phyloP scores from a whole-genome alignment of 768 basidiomycete species.

The Trametes cinnabarina region DNA sequence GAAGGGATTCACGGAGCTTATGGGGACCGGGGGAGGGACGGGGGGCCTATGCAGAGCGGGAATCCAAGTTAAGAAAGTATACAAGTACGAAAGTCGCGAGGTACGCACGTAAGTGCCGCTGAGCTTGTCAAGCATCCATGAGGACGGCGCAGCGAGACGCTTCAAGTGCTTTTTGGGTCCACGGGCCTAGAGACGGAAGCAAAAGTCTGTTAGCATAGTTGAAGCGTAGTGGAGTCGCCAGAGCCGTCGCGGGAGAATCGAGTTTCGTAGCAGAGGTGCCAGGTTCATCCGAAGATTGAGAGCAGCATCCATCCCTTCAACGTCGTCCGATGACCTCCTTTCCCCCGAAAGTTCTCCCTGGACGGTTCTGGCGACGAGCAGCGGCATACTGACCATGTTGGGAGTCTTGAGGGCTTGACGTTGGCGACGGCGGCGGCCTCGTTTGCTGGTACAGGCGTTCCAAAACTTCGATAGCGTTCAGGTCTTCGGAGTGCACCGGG shows the following conservation, averaged over 20 bases:
- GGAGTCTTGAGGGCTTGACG: constrained; percentile 33
- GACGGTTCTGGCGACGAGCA: constrained; percentile 10
- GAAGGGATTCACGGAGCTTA: constrained; percentile 97
- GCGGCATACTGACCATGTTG: constrained; percentile 37
- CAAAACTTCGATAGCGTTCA: constrained; percentile 23
- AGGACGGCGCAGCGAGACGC: constrained; percentile 93
- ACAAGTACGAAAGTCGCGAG: background rate
- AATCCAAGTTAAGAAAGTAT: background rate
- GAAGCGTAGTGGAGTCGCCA: constrained; percentile 3
- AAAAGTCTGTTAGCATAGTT: constrained; percentile 24
- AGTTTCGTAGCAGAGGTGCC: constrained; percentile 10
- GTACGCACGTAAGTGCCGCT: constrained; percentile 85
- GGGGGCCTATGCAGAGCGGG: constrained; percentile 61
- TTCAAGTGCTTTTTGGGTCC: constrained; percentile 99
- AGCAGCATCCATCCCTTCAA: constrained; percentile 32
- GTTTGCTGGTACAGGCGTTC: constrained; percentile 20
- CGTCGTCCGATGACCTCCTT: constrained; percentile 1
- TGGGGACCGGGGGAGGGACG: constrained; percentile 98
- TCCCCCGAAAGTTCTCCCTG: constrained; percentile 2
- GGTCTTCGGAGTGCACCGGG: constrained; percentile 9
- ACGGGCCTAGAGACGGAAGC: constrained; percentile 60
- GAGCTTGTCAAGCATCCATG: constrained; percentile 99
- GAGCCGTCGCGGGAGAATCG: constrained; percentile 4
- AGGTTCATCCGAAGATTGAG: constrained; percentile 29
- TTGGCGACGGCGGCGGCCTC: constrained; percentile 33